Conservation (phyloP, 1,284 basidiomycete genomes). For the Cryptococcus floricola region DNA sequence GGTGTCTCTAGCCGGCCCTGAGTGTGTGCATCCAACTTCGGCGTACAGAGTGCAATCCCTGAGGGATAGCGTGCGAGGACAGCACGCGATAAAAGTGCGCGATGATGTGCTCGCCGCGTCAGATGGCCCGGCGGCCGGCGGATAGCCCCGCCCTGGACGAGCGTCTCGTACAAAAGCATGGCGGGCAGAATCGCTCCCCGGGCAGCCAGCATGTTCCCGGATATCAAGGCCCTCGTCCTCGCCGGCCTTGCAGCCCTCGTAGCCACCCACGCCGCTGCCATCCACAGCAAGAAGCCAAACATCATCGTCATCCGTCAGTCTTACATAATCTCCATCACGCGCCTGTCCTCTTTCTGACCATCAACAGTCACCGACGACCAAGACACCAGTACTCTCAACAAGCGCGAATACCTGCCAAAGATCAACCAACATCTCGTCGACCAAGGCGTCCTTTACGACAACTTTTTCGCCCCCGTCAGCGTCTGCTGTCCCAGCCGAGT, state of each 20-base stretch:
- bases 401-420: conserved; percentile 15
- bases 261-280: not conserved
- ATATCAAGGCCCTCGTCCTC: too few relatives aligned
- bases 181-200: too few relatives aligned
- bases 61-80: not conserved
- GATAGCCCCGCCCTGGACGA: too few relatives aligned
- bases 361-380: conserved; percentile 30
- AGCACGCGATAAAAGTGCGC: not conserved
- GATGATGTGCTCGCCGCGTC: too few relatives aligned
- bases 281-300: conserved; percentile 16
- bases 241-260: too few relatives aligned
- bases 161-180: too few relatives aligned
- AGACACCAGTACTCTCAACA: conserved; percentile 17
- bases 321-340: not conserved
- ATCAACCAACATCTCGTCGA: conserved; percentile 23
- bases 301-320: conserved; percentile 28
- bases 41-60: too few relatives aligned
- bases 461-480: conserved; percentile 32
- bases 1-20: too few relatives aligned
- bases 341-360: not conserved
- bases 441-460: conserved; percentile 22
- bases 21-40: too few relatives aligned
- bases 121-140: too few relatives aligned
- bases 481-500: conserved; percentile 37
- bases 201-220: too few relatives aligned